These are phyloP conservation scores for Boletus holoroseus DNA, from an alignment of 1,284 basidiomycete genomes.

Conservation along the genomic window DNA sequence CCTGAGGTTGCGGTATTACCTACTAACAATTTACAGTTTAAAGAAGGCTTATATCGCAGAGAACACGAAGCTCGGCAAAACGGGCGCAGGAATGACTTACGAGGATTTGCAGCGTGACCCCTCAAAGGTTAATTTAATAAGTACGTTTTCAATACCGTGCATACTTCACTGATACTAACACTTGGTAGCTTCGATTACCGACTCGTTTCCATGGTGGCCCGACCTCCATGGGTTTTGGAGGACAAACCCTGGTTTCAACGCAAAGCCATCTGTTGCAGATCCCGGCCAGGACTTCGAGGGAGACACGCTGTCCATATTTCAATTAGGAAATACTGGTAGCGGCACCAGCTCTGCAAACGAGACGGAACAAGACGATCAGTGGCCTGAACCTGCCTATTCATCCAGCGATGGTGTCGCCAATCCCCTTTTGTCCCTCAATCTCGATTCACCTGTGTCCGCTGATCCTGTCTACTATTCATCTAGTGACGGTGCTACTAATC, in stretches of 20 bases:
- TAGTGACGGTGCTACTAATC: too few relatives aligned
- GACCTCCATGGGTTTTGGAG: slow-evolving; percentile 1
- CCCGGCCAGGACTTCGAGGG: background rate
- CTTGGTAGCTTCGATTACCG: background rate
- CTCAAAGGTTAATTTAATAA: background rate
- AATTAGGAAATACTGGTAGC: background rate
- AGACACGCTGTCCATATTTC: background rate
- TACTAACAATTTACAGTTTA: background rate
- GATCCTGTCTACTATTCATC: too few relatives aligned
- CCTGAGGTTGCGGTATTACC: too few relatives aligned
- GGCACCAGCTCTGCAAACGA: background rate
- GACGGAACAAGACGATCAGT: background rate
- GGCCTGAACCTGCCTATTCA: background rate
- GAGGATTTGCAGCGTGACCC: background rate
- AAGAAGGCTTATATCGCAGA: background rate
- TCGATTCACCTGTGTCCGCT: background rate
- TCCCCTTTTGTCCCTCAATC: background rate
- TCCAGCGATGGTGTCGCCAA: background rate
- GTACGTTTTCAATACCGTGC: background rate
- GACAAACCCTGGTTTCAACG: background rate
- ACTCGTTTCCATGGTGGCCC: background rate
- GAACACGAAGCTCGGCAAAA: background rate
- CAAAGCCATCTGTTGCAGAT: background rate
- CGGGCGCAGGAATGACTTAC: background rate
- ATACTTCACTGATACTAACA: background rate